Evolutionary conservation across 768 basidiomycete genomes (phyloP), one percentile per base, ranked within the genome.

Genomic region (Tephrocybe sp.): DNA sequence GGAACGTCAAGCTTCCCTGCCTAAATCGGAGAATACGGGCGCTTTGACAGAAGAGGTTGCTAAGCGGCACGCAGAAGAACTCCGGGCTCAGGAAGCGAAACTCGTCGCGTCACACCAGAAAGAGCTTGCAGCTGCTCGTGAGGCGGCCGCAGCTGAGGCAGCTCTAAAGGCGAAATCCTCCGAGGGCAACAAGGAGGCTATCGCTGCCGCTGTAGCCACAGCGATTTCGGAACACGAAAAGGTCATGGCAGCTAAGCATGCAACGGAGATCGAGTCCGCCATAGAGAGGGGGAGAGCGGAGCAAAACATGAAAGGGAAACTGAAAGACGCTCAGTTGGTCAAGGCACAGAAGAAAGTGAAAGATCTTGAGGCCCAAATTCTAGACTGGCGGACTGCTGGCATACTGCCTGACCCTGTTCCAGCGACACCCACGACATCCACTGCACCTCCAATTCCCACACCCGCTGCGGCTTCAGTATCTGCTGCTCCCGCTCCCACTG

Each of bases 241-340:
- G 55, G 69, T 75, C 20, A 53, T 76, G 3, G 70, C 78, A 62
- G 67, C 71, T 10, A 72, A 69, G 34, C 80, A 81, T 20, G 70
- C 73, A 5, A 73, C 79, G 20, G 86, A 86, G 45, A 79, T 89
- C 28, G 74, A 74, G 2, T 72, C 79, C 5, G 89, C 89, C 1
- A 74, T 86, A 6, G 89, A 91, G 44, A 72, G 80, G 2, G 89
- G 89, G 2, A 74, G 88, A 41, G 72, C 78, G 71, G 89, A 91
- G 56, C 73, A 77, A 45, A 70, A 60, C 1, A 72, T 81, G 20
- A 87, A 86, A 68, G 63, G 69, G 28, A 88, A 85, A 63, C 57
- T 91, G 37, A 90, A 90, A 68, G 89, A 92, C 57, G 69, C 72
- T 1, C 86, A 86, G 57, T 69, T 90, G n/a, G 73, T 83, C 25